Percentiles rank a stretch among this genome's conserved stretches.
Evolutionary conservation across 257 asterid genomes (phyloP).

Genomic region (Henckelia pumila): DNA sequence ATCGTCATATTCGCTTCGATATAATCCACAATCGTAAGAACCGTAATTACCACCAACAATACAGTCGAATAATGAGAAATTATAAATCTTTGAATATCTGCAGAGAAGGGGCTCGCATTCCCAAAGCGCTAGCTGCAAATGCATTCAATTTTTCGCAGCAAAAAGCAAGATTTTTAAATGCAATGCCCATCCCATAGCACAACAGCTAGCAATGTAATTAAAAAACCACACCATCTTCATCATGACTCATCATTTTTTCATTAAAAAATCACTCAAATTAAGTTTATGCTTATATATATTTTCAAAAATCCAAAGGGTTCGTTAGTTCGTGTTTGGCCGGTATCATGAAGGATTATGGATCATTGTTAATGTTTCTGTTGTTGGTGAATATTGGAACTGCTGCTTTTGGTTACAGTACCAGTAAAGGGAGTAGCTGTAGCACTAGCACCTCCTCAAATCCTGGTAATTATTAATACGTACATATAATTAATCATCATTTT

Average conservation of each 20-base stretch:
- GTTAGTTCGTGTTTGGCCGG: no score
- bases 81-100: background rate
- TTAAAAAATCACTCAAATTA: background rate
- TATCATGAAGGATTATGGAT: conserved; percentile 33
- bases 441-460: conserved; percentile 17
- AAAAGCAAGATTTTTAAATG: conserved; percentile 5
- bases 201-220: conserved; percentile 14
- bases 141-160: conserved; percentile 22
- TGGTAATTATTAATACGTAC: conserved; percentile 16
- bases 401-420: conserved; percentile 26
- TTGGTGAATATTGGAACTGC: conserved; percentile 35
- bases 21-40: no score
- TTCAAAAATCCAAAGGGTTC: no score
- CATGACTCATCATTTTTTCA: conserved; percentile 25
- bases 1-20: no score
- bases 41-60: no score
- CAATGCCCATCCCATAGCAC: conserved; percentile 14
- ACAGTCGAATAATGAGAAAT: no score
- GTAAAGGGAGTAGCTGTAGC: conserved; percentile 10
- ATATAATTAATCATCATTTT: conserved; percentile 8
- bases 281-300: background rate
- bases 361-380: conserved; percentile 33
- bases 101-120: background rate
- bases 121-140: background rate
- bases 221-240: conserved; percentile 30